Evolutionary conservation across 2,329 filamentous ascomycete genomes (phyloP).

Genomic region (Sarocladiaceae sp.): DNA sequence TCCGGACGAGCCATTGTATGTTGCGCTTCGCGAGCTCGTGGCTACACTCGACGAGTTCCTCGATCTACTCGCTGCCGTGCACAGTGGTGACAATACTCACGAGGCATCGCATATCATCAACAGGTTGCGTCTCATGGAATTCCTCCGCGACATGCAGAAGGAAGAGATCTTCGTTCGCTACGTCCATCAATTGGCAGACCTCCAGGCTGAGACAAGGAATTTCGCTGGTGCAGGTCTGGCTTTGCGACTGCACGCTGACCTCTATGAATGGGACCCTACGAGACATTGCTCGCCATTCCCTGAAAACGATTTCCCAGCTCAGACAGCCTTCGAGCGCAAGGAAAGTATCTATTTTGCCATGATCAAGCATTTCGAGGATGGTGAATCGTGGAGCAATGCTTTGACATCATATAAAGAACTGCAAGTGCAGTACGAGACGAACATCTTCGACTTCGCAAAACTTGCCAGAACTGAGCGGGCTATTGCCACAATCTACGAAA

Average conservation of each 20-base stretch:
- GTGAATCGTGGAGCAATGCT: constrained; percentile 89
- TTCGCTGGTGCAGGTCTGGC: constrained; percentile 85
- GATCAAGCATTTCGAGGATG: constrained; percentile 91
- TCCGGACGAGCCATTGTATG: constrained; percentile 68
- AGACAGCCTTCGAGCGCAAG: constrained; percentile 88
- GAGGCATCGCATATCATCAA: constrained; percentile 84
- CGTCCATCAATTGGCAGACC: constrained; percentile 80
- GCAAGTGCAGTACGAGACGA: constrained; percentile 84
- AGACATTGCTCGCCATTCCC: constrained; percentile 59
- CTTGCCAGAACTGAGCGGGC: constrained; percentile 83
- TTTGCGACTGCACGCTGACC: constrained; percentile 82
- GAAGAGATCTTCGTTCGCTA: constrained; percentile 96
- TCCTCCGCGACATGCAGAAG: constrained; percentile 92
- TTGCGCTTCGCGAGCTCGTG: constrained; percentile 73
- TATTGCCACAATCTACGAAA: constrained; percentile 90
- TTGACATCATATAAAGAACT: constrained; percentile 87
- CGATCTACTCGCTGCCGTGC: constrained; percentile 84
- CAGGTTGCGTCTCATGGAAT: constrained; percentile 88
- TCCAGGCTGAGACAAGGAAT: constrained; percentile 74
- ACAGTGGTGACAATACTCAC: constrained; percentile 67
- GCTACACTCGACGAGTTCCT: constrained; percentile 85
- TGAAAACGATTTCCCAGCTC: constrained; percentile 75
- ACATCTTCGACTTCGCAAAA: constrained; percentile 87
- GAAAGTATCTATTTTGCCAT: constrained; percentile 91
- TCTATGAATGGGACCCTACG: constrained; percentile 85